These are phyloP conservation scores for Exophiala calicioides DNA, from an alignment of 2,329 filamentous ascomycete genomes.

Conservation along the genomic window DNA sequence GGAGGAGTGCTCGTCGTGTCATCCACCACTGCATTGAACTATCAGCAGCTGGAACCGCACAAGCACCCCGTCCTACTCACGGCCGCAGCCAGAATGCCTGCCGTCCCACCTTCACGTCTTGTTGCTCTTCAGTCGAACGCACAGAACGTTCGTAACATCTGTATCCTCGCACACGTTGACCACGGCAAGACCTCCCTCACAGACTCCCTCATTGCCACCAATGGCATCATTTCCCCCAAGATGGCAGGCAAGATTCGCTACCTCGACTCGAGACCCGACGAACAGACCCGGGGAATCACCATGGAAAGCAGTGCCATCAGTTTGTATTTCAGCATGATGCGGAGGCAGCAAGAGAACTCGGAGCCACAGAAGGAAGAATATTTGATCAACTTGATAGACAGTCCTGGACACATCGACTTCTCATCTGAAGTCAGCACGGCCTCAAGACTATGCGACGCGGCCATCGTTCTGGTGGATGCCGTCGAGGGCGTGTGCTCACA, in stretches of 20 bases:
- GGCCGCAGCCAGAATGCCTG: constrained; percentile 66
- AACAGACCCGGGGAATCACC: constrained; percentile 95
- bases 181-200: constrained; percentile 98
- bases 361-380: constrained; percentile 79
- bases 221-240: constrained; percentile 98
- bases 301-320: constrained; percentile 99
- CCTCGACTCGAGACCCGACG: constrained; percentile 91
- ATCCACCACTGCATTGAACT: too few species aligned
- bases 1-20: too few species aligned
- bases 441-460: constrained; percentile 89
- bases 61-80: too few species aligned
- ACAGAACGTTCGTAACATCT: constrained; percentile 92
- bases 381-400: constrained; percentile 96
- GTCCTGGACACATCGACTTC: constrained; percentile 97
- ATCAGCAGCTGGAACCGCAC: too few species aligned
- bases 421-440: constrained; percentile 97
- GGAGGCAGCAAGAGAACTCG: constrained; percentile 64
- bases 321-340: constrained; percentile 88
- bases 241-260: constrained; percentile 97
- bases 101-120: constrained; percentile 87
- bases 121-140: constrained; percentile 84
- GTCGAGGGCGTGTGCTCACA: constrained; percentile 98
- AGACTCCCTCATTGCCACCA: constrained; percentile 93
- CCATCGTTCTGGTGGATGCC: constrained; percentile 90
- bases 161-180: constrained; percentile 93